These are phyloP conservation scores for Starmerella etchellsii DNA, from an alignment of 805 yeast genomes.

Conservation along the genomic window DNA sequence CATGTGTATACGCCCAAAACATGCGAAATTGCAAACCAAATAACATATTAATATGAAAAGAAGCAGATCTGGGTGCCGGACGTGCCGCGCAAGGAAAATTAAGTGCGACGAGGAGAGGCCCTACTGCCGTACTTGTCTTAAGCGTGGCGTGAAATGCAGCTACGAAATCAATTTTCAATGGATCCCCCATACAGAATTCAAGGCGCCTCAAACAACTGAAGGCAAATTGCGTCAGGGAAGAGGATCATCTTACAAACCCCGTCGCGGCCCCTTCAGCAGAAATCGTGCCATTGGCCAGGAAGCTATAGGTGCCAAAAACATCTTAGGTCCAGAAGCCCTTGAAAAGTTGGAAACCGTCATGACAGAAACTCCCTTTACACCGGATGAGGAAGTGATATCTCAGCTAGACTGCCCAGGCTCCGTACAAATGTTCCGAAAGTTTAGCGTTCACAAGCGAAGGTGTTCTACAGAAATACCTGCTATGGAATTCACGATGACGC, in stretches of 20 bases:
- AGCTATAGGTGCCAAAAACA: background rate
- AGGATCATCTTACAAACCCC: conserved; percentile 1
- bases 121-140: conserved; percentile 41
- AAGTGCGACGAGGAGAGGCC: conserved; percentile 58
- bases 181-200: conserved; percentile 3
- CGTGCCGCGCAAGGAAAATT: conserved; percentile 49
- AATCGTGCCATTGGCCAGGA: conserved; percentile 12
- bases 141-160: conserved; percentile 9
- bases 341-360: conserved; percentile 5
- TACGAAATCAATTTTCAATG: conserved; percentile 16
- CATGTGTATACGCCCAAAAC: too few relatives aligned
- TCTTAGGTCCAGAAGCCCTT: background rate
- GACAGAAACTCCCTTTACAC: conserved; percentile 8
- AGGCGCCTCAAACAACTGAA: background rate
- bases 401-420: conserved; percentile 10
- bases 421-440: conserved; percentile 11
- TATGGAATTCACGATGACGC: background rate
- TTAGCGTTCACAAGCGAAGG: conserved; percentile 1
- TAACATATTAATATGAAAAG: conserved; percentile 16
- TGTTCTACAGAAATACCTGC: too few relatives aligned
- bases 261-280: conserved; percentile 11
- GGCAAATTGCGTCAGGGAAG: background rate
- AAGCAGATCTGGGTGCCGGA: conserved; percentile 45
- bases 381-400: conserved; percentile 14
- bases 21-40: too few relatives aligned